phyloP scores from a whole-genome alignment of 495 filamentous ascomycete genomes.

The Xeromyces bisporus region DNA sequence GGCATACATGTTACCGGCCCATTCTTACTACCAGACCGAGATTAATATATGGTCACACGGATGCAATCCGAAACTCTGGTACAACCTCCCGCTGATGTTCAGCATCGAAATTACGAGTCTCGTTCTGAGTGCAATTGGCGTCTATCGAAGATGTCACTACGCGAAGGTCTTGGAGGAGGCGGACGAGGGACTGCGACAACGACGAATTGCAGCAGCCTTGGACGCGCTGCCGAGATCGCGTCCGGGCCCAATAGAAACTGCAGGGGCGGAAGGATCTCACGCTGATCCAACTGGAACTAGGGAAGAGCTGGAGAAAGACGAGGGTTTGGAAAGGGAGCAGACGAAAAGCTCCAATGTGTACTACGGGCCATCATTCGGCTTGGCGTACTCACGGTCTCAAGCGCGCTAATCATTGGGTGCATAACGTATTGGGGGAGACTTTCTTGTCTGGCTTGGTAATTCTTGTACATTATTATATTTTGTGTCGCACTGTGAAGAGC shows the following conservation, averaged over 20 bases:
- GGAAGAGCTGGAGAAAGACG: not conserved
- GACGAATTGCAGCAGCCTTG: constrained; percentile 14
- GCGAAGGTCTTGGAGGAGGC: constrained; percentile 19
- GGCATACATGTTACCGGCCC: constrained; percentile 30
- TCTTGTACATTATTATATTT: no score
- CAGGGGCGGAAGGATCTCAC: no score
- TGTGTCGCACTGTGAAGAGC: no score
- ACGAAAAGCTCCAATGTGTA: not conserved
- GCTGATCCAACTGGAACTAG: not conserved
- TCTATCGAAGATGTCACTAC: constrained; percentile 23
- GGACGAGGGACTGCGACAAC: constrained; percentile 10
- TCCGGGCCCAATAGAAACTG: not conserved
- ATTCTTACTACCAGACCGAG: constrained; percentile 26
- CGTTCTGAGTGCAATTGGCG: constrained; percentile 16
- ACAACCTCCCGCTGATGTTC: constrained; percentile 29
- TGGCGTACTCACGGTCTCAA: no score
- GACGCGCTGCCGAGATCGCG: constrained; percentile 1
- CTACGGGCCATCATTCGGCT: not conserved
- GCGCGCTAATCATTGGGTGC: not conserved
- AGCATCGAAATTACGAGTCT: constrained; percentile 18
- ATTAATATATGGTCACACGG: constrained; percentile 32
- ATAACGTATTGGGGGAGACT: no score
- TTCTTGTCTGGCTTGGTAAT: no score
- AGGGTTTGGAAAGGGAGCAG: not conserved
- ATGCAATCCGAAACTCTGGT: constrained; percentile 27